Evolutionary conservation across 148 eudicot genomes (phyloP).

Genomic region (Cornus florida): DNA sequence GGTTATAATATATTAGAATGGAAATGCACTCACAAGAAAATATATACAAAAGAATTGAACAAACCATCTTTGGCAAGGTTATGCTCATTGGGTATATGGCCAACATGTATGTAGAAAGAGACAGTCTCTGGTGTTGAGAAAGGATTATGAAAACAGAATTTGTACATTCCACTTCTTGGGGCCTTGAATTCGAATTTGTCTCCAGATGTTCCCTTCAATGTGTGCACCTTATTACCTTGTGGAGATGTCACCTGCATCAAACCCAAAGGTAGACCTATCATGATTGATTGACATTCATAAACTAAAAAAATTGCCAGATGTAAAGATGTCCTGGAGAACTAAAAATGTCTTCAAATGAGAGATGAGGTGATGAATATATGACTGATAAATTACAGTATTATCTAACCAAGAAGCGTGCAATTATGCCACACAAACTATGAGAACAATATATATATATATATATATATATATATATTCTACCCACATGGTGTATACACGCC

Average conservation of each 20-base stretch:
- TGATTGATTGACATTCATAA: background rate
- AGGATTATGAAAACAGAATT: conserved; percentile 88
- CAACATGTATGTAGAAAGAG: conserved; percentile 87
- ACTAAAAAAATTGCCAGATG: background rate
- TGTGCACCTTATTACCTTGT: conserved; percentile 57
- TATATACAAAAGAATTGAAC: conserved; percentile 22
- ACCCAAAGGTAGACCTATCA: background rate
- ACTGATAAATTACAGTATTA: background rate
- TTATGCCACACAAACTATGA: background rate
- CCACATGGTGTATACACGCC: too few species aligned
- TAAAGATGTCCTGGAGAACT: background rate
- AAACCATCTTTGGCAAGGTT: conserved; percentile 93
- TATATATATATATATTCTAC: too few species aligned
- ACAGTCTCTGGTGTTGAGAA: conserved; percentile 77
- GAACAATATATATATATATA: too few species aligned
- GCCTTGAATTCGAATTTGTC: conserved; percentile 88
- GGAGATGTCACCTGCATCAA: conserved; percentile 81
- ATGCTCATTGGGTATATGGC: conserved; percentile 85
- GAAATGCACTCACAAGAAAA: background rate
- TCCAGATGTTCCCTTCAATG: conserved; percentile 80
- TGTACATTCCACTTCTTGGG: conserved; percentile 86
- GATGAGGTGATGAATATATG: background rate
- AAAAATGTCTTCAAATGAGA: background rate
- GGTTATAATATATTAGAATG: background rate
- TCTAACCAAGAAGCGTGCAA: background rate